Base-by-base conservation (phyloP, 2,329 filamentous ascomycete species). In the Metarhizium robertsii region DNA sequence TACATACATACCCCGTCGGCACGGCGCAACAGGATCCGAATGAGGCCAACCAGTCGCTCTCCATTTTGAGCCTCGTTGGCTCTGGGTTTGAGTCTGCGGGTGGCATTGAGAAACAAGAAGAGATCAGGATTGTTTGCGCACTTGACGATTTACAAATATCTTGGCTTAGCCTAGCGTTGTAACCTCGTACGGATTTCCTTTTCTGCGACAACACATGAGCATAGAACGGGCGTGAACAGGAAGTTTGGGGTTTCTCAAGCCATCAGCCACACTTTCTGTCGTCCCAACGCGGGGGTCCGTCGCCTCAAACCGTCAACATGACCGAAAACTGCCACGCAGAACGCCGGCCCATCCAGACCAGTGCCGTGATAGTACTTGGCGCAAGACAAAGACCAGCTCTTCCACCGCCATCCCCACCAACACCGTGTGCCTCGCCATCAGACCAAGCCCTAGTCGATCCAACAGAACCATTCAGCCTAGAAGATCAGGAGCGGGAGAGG, bases 331-430 rank as follows among this genome's bases (percentile, higher is more conserved):
- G 55, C n/a, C 52, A 60, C 50, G 47, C 60, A 53, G 67, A 73
- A 55, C 69, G 73, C 55, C 69, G 69, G n/a, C 74, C 72, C 3
- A 73, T 79, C 25, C 77, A 79, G 62, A 79, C 74, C 57, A 79
- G 76, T 61, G 75, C 76, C 32, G 76, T 79, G 29, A 76, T 77
- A 45, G 66, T 79, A 10, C 69, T 78, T 29, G 70, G 72, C 18
- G 63, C 64, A 29, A 64, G 66, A n/a, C 67, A 71, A 38, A 67
- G 67, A 48, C 62, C 70, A 43, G 70, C 71, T 1, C 65, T 73
- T 1, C 75, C 75, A 2, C 76, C 77, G n/a, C 76, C 75, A 0
- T 79, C 77, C 4, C 77, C 78, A 4, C 77, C 77, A 2, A 79
- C 76, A 11, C 77, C 71, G 14, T 69, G 73, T 11, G 66, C 67